These are phyloP conservation scores for Tetrahymena malaccensis DNA, from an alignment of 73 alveolate species.

Conservation along the genomic window DNA sequence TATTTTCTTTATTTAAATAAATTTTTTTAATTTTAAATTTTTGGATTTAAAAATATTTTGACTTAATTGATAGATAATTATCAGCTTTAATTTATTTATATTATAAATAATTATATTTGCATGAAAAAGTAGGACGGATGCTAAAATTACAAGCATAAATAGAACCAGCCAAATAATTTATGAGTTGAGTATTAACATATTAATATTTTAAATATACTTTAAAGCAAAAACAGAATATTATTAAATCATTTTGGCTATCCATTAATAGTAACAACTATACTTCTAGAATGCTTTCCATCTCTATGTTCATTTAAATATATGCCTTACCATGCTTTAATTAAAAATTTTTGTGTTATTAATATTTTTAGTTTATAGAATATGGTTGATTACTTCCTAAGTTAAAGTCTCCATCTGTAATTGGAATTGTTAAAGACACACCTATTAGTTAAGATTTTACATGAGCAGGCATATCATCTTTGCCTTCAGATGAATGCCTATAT, in stretches of 20 bases:
- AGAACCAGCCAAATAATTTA: no score
- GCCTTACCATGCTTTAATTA: conserved; percentile 66
- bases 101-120: no score
- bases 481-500: conserved; percentile 69
- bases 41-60: no score
- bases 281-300: conserved; percentile 46
- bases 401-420: conserved; percentile 60
- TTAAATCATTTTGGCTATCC: conserved; percentile 14
- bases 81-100: no score
- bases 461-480: conserved; percentile 83
- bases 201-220: no score
- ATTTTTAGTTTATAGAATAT: background rate
- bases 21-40: no score
- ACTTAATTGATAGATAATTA: no score
- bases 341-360: background rate
- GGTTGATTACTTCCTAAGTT: conserved; percentile 50
- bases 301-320: conserved; percentile 70
- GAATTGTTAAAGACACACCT: conserved; percentile 67
- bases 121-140: no score
- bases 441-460: conserved; percentile 71
- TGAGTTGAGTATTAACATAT: no score
- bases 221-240: no score
- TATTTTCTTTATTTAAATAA: no score
- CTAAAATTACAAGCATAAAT: no score
- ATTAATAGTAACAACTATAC: conserved; percentile 49